Percentiles rank a stretch among this genome's conserved stretches.
These are phyloP conservation scores for Colletotrichum higginsianum DNA, from an alignment of 2,329 filamentous ascomycete genomes.

Conservation along the genomic window DNA sequence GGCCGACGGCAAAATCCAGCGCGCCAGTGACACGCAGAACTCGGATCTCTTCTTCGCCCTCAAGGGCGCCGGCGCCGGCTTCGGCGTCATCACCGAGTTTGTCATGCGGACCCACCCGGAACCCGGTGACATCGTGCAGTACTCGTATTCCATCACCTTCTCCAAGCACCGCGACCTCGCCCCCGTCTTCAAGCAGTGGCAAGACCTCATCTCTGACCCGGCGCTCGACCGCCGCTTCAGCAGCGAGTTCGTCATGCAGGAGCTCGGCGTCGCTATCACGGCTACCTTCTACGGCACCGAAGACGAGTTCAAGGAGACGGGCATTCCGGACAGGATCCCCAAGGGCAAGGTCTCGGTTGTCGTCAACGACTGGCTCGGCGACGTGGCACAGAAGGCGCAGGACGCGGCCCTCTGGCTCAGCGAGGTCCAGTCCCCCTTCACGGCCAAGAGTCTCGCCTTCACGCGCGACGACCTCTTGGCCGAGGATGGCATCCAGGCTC, in stretches of 20 bases:
- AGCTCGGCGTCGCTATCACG: constrained; percentile 68
- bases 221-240: constrained; percentile 71
- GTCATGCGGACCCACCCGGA: constrained; percentile 69
- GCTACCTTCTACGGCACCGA: constrained; percentile 74
- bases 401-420: constrained; percentile 62
- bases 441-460: constrained; percentile 71
- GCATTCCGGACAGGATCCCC: constrained; percentile 65
- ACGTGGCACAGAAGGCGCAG: constrained; percentile 68
- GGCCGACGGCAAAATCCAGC: constrained; percentile 66
- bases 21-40: constrained; percentile 63
- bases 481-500: constrained; percentile 58
- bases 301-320: constrained; percentile 67
- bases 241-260: constrained; percentile 68
- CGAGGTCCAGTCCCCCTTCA: constrained; percentile 66
- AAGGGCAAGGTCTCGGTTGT: constrained; percentile 57
- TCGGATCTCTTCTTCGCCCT: constrained; percentile 70
- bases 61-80: constrained; percentile 69
- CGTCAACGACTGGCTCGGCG: constrained; percentile 74
- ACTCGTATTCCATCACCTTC: constrained; percentile 69
- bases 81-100: constrained; percentile 72
- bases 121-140: constrained; percentile 70
- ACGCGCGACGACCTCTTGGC: constrained; percentile 63
- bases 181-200: constrained; percentile 70
- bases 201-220: constrained; percentile 68
- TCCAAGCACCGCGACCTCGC: constrained; percentile 64